Evolutionary conservation across 495 filamentous ascomycete species (phyloP).

Genomic region (Tuber umbilicatum): DNA sequence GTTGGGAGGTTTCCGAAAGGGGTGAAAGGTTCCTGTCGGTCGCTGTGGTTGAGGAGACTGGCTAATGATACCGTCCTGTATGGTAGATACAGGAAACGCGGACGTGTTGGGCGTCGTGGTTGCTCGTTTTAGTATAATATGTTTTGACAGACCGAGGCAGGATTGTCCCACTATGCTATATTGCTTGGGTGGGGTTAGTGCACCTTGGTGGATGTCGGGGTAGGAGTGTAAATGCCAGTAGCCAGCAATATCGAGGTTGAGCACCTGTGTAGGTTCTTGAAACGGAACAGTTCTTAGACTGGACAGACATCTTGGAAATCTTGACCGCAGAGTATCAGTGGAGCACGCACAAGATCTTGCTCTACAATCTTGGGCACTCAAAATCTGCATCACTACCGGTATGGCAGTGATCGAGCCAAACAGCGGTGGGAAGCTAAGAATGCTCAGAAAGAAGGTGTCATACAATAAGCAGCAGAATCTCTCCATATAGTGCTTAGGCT

Average conservation of each 20-base stretch:
- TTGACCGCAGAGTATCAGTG: not conserved
- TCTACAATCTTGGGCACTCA: not conserved
- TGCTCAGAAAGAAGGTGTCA: not conserved
- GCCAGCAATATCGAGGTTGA: not conserved
- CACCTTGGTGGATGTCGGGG: not conserved
- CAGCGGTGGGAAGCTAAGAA: not conserved
- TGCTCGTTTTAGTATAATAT: not conserved
- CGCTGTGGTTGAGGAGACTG: not conserved
- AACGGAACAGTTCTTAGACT: not conserved
- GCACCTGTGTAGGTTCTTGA: not conserved
- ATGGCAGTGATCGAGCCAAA: not conserved
- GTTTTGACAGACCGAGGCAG: not conserved
- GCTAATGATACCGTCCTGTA: no score
- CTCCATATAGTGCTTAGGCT: not conserved
- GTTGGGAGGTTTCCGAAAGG: not conserved
- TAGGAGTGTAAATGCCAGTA: not conserved
- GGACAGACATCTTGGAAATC: not conserved
- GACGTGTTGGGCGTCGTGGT: not conserved
- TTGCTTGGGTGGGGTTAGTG: not conserved
- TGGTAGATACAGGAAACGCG: not conserved
- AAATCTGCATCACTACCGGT: not conserved
- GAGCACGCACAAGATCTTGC: not conserved
- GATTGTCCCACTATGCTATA: not conserved
- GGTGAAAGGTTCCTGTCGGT: not conserved
- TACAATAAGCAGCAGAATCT: not conserved